Conservation (phyloP, 2,329 filamentous ascomycete genomes). For the Zymoseptoria brevis region DNA sequence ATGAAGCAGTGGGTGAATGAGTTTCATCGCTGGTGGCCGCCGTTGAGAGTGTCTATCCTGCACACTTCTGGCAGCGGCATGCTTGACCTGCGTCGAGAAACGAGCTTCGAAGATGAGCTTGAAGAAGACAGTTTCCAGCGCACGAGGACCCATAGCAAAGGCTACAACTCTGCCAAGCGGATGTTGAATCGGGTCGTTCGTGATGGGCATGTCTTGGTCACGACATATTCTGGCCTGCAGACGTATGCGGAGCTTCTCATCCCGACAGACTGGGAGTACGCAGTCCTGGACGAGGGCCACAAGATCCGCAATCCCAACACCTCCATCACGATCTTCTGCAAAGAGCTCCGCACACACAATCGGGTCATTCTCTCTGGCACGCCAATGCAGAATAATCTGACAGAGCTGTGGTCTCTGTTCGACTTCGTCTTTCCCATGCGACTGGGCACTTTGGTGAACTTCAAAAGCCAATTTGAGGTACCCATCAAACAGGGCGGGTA, state of each 20-base stretch:
- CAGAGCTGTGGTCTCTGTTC: conserved; percentile 93
- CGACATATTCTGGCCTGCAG: conserved; percentile 92
- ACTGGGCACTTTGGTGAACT: conserved; percentile 81
- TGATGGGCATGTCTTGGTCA: conserved; percentile 87
- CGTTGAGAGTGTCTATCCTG: conserved; percentile 87
- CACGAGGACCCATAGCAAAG: conserved; percentile 39
- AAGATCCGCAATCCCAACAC: conserved; percentile 97
- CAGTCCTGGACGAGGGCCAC: conserved; percentile 91
- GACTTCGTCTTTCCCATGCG: conserved; percentile 98
- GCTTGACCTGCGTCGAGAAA: conserved; percentile 64
- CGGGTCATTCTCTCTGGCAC: conserved; percentile 91
- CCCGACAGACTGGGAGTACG: conserved; percentile 82
- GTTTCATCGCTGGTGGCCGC: conserved; percentile 99
- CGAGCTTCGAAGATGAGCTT: conserved; percentile 54
- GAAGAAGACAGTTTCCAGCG: conserved; percentile 42
- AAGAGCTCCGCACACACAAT: conserved; percentile 83
- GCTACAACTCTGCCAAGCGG: conserved; percentile 62
- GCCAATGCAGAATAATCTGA: conserved; percentile 93
- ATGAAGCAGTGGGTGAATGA: conserved; percentile 98
- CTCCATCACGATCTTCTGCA: conserved; percentile 88
- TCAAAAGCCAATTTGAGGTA: conserved; percentile 84
- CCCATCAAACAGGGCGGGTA: conserved; percentile 92
- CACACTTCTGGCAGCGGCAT: conserved; percentile 96
- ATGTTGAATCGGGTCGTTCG: conserved; percentile 76
- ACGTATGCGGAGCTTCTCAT: conserved; percentile 79